Percentiles rank a stretch among this genome's conserved stretches.
Conservation (phyloP, 257 asterid species). For the Henckelia pumila region DNA sequence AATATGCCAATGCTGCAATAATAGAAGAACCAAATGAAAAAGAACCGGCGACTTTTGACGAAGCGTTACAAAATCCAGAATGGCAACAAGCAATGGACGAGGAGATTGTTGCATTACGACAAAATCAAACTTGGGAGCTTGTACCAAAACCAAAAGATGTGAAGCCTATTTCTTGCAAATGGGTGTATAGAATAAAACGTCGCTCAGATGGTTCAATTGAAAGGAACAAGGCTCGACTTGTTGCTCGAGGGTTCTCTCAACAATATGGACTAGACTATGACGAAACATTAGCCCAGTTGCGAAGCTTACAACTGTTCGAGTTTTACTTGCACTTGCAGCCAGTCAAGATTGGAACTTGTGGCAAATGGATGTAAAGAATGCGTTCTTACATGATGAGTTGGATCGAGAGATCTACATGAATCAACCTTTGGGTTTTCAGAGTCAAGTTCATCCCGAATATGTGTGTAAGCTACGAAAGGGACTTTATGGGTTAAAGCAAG, state of each 20-base stretch:
- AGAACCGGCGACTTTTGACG: constrained; percentile 2
- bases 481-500: constrained; percentile 5
- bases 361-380: neutral
- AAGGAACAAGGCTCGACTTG: neutral
- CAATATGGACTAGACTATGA: constrained; percentile 2
- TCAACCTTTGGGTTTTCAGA: neutral
- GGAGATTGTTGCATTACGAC: neutral
- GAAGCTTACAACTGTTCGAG: constrained; percentile 11
- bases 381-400: neutral
- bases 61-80: neutral
- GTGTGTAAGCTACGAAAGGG: neutral
- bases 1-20: constrained; percentile 11
- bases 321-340: constrained; percentile 16
- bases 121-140: constrained; percentile 11
- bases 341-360: constrained; percentile 1
- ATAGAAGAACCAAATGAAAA: neutral
- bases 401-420: neutral
- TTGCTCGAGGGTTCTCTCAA: constrained; percentile 4
- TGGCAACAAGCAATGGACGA: constrained; percentile 1
- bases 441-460: neutral
- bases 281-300: constrained; percentile 11
- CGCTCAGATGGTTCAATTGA: constrained; percentile 18
- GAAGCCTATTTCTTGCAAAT: constrained; percentile 11
- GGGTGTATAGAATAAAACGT: constrained; percentile 3
- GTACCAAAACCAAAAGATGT: constrained; percentile 16